Percentiles rank a stretch among this genome's conserved stretches.
phyloP scores from a whole-genome alignment of 768 basidiomycete species.

The Tulasnella sp. region DNA sequence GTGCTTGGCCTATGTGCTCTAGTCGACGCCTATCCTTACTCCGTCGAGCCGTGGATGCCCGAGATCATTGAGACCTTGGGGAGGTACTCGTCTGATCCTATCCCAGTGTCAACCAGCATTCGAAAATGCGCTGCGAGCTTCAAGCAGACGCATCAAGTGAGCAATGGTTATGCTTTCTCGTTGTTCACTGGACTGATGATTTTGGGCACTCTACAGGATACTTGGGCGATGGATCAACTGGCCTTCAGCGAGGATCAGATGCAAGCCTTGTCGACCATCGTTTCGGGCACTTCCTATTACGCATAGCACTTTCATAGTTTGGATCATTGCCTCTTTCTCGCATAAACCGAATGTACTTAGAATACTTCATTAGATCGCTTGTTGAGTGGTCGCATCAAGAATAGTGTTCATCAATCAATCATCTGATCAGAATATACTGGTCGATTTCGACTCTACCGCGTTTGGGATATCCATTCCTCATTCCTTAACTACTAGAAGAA shows the following conservation, averaged over 20 bases:
- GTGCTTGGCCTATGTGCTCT: conserved; percentile 40
- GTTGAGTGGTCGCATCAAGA: too few relatives aligned
- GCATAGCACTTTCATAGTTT: conserved; percentile 11
- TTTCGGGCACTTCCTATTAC: conserved; percentile 82
- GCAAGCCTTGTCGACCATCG: conserved; percentile 65
- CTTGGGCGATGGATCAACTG: conserved; percentile 82
- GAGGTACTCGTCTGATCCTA: conserved; percentile 26
- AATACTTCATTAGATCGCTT: too few relatives aligned
- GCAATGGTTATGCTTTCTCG: too few relatives aligned
- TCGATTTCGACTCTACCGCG: too few relatives aligned
- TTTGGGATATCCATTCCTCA: too few relatives aligned
- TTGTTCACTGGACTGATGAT: neutral
- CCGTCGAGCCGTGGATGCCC: conserved; percentile 36
- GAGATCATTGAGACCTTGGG: conserved; percentile 29
- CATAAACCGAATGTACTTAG: too few relatives aligned
- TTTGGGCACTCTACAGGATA: conserved; percentile 41
- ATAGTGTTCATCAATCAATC: too few relatives aligned
- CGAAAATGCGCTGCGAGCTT: conserved; percentile 70
- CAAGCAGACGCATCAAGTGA: conserved; percentile 60
- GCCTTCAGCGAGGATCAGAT: conserved; percentile 81
- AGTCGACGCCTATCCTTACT: conserved; percentile 48
- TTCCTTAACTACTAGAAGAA: too few relatives aligned
- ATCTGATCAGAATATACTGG: too few relatives aligned
- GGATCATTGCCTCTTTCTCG: too few relatives aligned
- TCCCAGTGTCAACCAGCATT: conserved; percentile 74